A percentile compares a stretch with the other conserved stretches of the same genome.
Evolutionary conservation across 108 stramenopile species (phyloP).

Genomic region (Mayamaea pseudoterrestris): DNA sequence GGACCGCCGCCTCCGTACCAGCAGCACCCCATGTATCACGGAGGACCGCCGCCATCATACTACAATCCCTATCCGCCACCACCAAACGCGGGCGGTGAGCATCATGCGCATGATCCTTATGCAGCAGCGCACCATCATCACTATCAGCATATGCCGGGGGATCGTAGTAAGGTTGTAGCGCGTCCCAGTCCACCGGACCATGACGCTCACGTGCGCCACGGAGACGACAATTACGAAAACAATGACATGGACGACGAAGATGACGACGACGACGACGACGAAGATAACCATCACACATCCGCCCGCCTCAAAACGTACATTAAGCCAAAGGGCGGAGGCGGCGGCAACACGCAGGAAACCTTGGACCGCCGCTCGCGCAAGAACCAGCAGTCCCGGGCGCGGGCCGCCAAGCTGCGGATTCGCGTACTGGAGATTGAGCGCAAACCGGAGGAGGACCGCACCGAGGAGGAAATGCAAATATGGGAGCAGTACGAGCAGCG

Average conservation of each 20-base stretch:
- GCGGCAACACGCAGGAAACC: constrained; percentile 33
- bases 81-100: constrained; percentile 13
- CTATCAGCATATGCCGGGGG: not conserved
- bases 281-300: constrained; percentile 22
- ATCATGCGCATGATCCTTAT: constrained; percentile 4
- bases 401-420: constrained; percentile 46
- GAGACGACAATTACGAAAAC: not conserved
- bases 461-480: constrained; percentile 41
- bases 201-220: not conserved
- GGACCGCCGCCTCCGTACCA: constrained; percentile 21
- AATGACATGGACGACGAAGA: constrained; percentile 15
- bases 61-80: constrained; percentile 25
- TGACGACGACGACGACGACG: constrained; percentile 15
- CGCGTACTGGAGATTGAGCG: constrained; percentile 32
- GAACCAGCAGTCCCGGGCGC: constrained; percentile 59
- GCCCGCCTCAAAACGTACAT: constrained; percentile 45
- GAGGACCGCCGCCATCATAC: constrained; percentile 22
- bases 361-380: constrained; percentile 49
- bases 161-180: not conserved
- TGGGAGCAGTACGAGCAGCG: constrained; percentile 47
- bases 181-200: not conserved
- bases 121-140: not conserved
- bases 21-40: constrained; percentile 11
- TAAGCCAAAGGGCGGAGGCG: constrained; percentile 37
- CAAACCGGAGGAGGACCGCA: constrained; percentile 31